Conservation (phyloP, 345 rosid genomes). For the Acer campestre region DNA sequence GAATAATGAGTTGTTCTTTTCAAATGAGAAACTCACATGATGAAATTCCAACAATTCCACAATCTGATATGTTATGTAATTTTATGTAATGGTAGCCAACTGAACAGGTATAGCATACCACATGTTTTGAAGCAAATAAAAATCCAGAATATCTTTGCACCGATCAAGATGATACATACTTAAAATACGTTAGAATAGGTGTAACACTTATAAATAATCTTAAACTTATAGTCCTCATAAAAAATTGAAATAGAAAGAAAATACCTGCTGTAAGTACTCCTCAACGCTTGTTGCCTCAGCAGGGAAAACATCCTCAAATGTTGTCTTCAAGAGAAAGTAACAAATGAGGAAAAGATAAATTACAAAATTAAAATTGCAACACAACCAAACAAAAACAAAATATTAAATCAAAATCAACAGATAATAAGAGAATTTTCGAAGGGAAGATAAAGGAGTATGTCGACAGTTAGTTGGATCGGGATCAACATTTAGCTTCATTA, state of each 20-base stretch:
- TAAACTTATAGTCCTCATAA: not conserved
- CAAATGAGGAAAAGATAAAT: not conserved
- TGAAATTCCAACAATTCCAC: slow-evolving; percentile 8
- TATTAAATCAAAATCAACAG: not conserved
- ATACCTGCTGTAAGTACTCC: slow-evolving; percentile 96
- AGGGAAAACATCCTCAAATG: slow-evolving; percentile 98
- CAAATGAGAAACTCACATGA: not conserved
- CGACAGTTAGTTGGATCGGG: too few species aligned
- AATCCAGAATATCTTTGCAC: not conserved
- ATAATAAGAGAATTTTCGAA: too few species aligned
- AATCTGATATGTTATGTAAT: not conserved
- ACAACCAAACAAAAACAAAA: slow-evolving; percentile 8
- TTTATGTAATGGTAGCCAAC: not conserved
- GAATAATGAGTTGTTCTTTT: not conserved
- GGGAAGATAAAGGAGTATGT: too few species aligned
- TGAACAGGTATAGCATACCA: not conserved
- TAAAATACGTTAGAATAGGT: not conserved
- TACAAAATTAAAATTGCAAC: not conserved
- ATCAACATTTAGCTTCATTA: too few species aligned
- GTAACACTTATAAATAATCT: not conserved
- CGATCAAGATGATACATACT: not conserved
- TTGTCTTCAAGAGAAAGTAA: slow-evolving; percentile 50
- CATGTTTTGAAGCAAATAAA: not conserved
- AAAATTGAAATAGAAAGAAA: slow-evolving; percentile 18
- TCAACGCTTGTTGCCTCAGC: slow-evolving; percentile 94